Evolutionary conservation across 352 stramenopile species (phyloP).

Genomic region (Halophytophthora batemanensis): DNA sequence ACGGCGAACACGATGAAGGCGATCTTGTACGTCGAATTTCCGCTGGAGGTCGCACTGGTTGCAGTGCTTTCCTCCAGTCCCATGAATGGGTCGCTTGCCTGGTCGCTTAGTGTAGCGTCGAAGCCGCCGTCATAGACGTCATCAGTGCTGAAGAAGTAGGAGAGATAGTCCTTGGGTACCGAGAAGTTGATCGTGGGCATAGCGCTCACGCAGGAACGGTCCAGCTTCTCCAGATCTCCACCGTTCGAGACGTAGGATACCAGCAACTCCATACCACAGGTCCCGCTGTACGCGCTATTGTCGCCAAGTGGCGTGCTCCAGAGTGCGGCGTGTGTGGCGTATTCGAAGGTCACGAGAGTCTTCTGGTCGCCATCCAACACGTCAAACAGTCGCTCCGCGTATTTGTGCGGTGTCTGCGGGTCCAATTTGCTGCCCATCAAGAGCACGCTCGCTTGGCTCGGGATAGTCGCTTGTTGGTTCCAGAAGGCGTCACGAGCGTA

Average conservation of each 20-base stretch:
- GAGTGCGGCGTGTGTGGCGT: conserved; percentile 33
- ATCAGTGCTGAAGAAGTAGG: conserved; percentile 32
- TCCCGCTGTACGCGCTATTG: conserved; percentile 14
- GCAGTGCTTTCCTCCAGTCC: background rate
- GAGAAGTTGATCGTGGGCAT: conserved; percentile 32
- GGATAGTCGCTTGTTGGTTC: conserved; percentile 38
- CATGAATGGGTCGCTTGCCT: background rate
- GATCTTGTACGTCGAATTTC: conserved; percentile 29
- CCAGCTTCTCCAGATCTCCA: conserved; percentile 33
- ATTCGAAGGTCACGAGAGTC: conserved; percentile 45
- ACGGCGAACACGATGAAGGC: conserved; percentile 45
- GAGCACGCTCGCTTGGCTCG: conserved; percentile 36
- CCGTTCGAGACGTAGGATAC: conserved; percentile 33
- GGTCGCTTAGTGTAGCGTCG: conserved; percentile 15
- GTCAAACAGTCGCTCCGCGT: conserved; percentile 31
- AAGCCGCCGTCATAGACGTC: conserved; percentile 41
- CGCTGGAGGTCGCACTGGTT: conserved; percentile 7
- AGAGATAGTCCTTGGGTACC: conserved; percentile 12
- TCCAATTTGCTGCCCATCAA: conserved; percentile 52
- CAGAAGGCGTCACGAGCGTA: conserved; percentile 54
- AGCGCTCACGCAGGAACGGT: conserved; percentile 41
- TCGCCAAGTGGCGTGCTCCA: conserved; percentile 26
- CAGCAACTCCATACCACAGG: conserved; percentile 46
- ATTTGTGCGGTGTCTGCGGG: conserved; percentile 49
- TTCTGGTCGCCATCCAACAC: conserved; percentile 33